Evolutionary conservation across 73 alveolate genomes (phyloP).

Genomic region (Effrenium voratum): DNA sequence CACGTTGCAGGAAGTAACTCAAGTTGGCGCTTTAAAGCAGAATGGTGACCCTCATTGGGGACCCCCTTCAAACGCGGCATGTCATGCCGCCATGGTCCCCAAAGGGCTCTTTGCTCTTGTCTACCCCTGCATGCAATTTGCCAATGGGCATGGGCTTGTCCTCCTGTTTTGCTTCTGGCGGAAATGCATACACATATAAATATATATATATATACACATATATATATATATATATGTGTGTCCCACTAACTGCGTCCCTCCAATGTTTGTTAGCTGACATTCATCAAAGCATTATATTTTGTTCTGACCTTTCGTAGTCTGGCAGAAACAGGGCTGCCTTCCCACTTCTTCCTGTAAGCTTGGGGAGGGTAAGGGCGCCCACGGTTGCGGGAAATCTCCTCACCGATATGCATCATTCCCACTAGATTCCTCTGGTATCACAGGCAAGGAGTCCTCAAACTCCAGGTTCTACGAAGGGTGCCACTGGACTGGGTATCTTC

Average conservation of each 20-base stretch:
- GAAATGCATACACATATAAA: no score
- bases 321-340: background rate
- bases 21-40: no score
- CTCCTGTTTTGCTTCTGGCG: no score
- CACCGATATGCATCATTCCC: no score
- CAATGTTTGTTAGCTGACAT: background rate
- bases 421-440: background rate
- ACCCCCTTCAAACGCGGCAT: no score
- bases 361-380: background rate
- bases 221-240: background rate
- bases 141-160: no score
- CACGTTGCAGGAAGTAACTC: no score
- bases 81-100: no score
- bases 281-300: background rate
- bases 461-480: background rate
- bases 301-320: background rate
- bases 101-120: no score
- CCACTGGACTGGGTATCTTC: background rate
- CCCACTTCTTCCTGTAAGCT: background rate
- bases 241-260: background rate
- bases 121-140: no score
- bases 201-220: background rate
- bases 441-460: background rate
- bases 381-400: no score
- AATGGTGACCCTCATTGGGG: no score